Evolutionary conservation across 148 eudicot genomes (phyloP).

Genomic region (Beta vulgaris): DNA sequence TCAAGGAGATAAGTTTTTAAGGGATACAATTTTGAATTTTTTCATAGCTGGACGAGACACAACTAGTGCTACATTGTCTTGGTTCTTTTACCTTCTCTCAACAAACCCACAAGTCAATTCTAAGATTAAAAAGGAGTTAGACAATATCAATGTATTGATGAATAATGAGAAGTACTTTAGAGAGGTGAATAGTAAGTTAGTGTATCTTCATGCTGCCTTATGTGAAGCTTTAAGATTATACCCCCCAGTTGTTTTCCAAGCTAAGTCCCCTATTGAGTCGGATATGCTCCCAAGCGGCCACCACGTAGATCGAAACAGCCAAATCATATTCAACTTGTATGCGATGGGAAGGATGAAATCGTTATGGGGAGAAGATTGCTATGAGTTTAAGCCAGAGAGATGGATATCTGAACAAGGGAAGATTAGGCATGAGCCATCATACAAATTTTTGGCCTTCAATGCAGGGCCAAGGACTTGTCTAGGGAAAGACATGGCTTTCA

Average conservation of each 20-base stretch:
- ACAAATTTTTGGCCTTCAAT: slow-evolving; percentile 45
- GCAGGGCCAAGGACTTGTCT: slow-evolving; percentile 50
- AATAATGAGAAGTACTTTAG: slow-evolving; percentile 22
- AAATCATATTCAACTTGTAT: slow-evolving; percentile 31
- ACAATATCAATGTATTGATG: neutral
- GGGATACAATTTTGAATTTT: slow-evolving; percentile 26
- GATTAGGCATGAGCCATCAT: slow-evolving; percentile 45
- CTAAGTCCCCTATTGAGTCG: slow-evolving; percentile 28
- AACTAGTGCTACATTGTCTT: slow-evolving; percentile 37
- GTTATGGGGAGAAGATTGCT: slow-evolving; percentile 46
- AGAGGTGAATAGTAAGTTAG: slow-evolving; percentile 32
- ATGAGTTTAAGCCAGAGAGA: slow-evolving; percentile 44
- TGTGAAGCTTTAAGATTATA: slow-evolving; percentile 50
- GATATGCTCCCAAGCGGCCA: slow-evolving; percentile 51
- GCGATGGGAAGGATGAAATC: slow-evolving; percentile 50
- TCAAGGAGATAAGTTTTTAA: slow-evolving; percentile 16
- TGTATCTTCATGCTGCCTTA: slow-evolving; percentile 44
- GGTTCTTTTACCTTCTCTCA: slow-evolving; percentile 46
- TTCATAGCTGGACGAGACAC: slow-evolving; percentile 45
- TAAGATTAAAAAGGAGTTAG: slow-evolving; percentile 36
- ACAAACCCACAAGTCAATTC: slow-evolving; percentile 23
- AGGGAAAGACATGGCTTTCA: slow-evolving; percentile 50
- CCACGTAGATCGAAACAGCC: slow-evolving; percentile 34
- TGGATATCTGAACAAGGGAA: slow-evolving; percentile 38
- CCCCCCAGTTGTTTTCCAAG: slow-evolving; percentile 46